Evolutionary conservation across 805 yeast species (phyloP), one percentile per base, ranked within the genome.

Genomic region (Monosporozyma unispora): DNA sequence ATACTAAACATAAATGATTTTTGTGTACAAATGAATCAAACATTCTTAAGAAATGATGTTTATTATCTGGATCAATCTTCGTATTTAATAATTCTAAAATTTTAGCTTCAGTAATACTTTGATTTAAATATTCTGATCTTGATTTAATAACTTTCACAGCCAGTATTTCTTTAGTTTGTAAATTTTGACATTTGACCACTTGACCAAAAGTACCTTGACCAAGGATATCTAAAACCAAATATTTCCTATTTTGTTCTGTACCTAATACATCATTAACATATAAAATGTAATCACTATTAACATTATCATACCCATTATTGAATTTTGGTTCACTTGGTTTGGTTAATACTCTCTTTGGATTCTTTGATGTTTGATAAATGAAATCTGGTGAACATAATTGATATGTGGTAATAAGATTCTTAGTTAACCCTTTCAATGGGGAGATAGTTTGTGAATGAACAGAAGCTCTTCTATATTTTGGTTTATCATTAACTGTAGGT

Each of bases 191-290:
- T 69, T 93, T 93, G 25, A 90, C 98, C 46, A 93, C 99, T 69
- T 93, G 99, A 9, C 99, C 99, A 74, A 93, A 93, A 1, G 99
- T 90, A 6, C 99, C 99, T 55, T 90, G 91, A 0, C 99, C 99
- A 40, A 93, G 69, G 14, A 93, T 75, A 66, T 91, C 98, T 50
- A 93, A 70, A 4, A 93, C 96, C 60, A 93, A 74, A 63, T 90
- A 91, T 62, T 87, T 85, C 48, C 90, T 74, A 51, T 87, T 90
- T 38, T 66, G 64, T 50, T 64, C 67, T 3, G 80, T 75, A 4
- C 99, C 98, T 39, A 93, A 70, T 22, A 93, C 81, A 64, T 95
- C 99, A 65, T 95, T 93, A 21, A 93, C 99, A 57, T 89, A 91
- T 18, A 95, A 70, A 49, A 93, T 91, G 62, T 90, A 91, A 68